Conservation (phyloP, 257 asterid genomes). For the Mentha longifolia region DNA sequence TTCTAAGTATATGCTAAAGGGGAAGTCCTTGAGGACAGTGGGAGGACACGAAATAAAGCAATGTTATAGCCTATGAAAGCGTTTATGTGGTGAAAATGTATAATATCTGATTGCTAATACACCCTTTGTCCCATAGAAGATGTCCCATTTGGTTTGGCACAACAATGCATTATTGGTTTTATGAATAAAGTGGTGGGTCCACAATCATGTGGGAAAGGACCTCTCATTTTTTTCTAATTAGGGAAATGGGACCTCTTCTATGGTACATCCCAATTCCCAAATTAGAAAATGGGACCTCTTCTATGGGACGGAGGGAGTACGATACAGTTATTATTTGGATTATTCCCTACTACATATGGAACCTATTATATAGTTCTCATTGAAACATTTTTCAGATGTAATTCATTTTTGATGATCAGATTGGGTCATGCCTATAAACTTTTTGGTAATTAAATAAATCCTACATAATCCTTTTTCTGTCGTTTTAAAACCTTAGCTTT, state of each 20-base stretch:
- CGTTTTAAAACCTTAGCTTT: not conserved
- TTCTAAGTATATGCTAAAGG: constrained; percentile 12
- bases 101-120: constrained; percentile 2
- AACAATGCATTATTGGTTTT: too few relatives aligned
- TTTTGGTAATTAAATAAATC: not conserved
- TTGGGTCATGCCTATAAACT: not conserved
- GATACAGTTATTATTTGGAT: not conserved
- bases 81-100: not conserved
- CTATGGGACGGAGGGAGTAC: too few relatives aligned
- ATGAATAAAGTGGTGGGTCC: too few relatives aligned
- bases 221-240: too few relatives aligned
- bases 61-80: not conserved
- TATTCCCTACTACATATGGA: not conserved
- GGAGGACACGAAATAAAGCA: not conserved
- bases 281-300: too few relatives aligned
- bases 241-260: too few relatives aligned
- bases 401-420: not conserved
- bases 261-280: too few relatives aligned
- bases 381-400: not conserved
- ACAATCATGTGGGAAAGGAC: too few relatives aligned
- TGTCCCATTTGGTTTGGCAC: too few relatives aligned
- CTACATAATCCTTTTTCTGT: not conserved
- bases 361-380: not conserved
- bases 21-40: constrained; percentile 24
- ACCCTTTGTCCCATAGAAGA: too few relatives aligned